Conservation (phyloP, 2,329 filamentous ascomycete species). For the Phyllosticta capitalensis region DNA sequence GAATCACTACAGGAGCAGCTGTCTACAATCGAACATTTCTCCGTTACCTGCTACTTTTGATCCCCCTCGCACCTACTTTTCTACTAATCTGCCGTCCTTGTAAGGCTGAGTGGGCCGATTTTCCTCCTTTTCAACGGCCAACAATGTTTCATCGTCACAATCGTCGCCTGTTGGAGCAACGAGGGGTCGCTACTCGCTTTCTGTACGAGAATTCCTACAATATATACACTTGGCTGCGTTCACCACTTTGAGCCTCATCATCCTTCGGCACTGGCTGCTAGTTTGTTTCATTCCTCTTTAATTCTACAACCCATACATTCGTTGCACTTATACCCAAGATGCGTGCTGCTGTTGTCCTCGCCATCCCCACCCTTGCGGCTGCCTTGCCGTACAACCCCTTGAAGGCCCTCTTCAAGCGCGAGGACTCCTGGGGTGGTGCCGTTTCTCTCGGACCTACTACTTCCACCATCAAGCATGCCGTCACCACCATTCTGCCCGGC, state of each 20-base stretch:
- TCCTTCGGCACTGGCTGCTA: not conserved
- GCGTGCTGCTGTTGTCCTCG: not conserved
- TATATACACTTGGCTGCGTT: not conserved
- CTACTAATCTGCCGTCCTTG: not conserved
- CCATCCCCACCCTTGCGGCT: not conserved
- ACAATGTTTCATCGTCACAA: not conserved
- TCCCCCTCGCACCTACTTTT: not conserved
- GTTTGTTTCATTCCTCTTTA: not conserved
- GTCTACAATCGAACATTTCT: not conserved
- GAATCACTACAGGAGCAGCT: not conserved
- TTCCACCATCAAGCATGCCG: slow-evolving; percentile 31
- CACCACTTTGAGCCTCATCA: not conserved
- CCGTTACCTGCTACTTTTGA: not conserved
- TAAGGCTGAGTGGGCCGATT: not conserved
- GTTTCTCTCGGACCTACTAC: slow-evolving; percentile 30
- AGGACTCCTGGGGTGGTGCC: slow-evolving; percentile 30
- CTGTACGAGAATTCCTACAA: not conserved
- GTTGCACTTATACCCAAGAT: not conserved
- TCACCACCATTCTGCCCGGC: slow-evolving; percentile 34
- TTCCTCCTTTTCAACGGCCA: not conserved
- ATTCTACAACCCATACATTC: not conserved
- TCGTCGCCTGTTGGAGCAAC: not conserved
- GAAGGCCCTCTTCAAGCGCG: slow-evolving; percentile 2
- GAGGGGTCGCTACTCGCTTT: not conserved
- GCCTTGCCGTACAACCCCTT: not conserved